Evolutionary conservation across 148 eudicot species (phyloP).

Genomic region (Vaccinium macrocarpon): DNA sequence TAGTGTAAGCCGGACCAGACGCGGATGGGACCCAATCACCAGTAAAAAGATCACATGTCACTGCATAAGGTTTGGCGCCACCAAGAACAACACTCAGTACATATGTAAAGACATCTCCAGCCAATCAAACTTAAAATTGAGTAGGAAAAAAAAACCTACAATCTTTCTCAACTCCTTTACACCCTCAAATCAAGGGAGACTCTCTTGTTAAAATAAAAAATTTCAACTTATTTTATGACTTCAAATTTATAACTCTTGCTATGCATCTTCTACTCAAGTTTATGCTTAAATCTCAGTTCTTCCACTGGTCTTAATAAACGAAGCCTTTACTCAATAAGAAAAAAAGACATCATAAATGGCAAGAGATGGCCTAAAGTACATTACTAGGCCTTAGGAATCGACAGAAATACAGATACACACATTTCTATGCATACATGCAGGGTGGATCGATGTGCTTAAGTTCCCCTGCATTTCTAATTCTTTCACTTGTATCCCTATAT

Average conservation of each 20-base stretch:
- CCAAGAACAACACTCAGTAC: background rate
- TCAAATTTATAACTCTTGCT: background rate
- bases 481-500: background rate
- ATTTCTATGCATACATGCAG: too few species aligned
- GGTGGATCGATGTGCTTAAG: too few species aligned
- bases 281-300: background rate
- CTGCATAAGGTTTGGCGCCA: constrained; percentile 28
- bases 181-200: background rate
- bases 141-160: background rate
- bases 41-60: constrained; percentile 56
- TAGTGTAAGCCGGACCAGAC: constrained; percentile 61
- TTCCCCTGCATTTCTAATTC: background rate
- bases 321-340: background rate
- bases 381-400: background rate
- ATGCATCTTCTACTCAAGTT: background rate
- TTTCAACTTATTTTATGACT: background rate
- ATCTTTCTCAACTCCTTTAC: background rate
- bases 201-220: background rate
- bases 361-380: background rate
- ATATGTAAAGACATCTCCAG: background rate
- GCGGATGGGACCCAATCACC: constrained; percentile 78
- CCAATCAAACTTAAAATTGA: background rate
- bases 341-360: background rate
- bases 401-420: background rate
- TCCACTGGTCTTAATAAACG: background rate